phyloP scores from a whole-genome alignment of 257 asterid genomes.

The Solanum sejunctum region DNA sequence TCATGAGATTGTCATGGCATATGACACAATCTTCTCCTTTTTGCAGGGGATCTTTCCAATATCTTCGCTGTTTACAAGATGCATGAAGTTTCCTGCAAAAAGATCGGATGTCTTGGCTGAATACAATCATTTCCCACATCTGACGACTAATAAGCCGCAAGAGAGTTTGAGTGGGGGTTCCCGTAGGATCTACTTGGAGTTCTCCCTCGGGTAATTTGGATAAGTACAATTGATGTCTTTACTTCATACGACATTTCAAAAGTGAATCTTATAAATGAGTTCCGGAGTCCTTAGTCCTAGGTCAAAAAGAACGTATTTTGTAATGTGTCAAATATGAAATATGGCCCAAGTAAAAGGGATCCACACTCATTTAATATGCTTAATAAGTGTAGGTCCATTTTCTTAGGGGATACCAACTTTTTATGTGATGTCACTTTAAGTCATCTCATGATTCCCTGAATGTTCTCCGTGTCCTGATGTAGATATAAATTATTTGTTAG shows the following conservation, averaged over 20 bases:
- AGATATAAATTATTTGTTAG: not conserved
- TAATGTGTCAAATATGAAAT: not conserved
- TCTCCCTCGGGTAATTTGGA: slow-evolving; percentile 63
- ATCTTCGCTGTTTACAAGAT: slow-evolving; percentile 50
- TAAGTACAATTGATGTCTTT: not conserved
- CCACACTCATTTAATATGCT: not conserved
- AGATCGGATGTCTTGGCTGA: slow-evolving; percentile 37
- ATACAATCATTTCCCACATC: slow-evolving; percentile 39
- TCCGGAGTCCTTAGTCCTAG: not conserved
- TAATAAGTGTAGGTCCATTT: not conserved
- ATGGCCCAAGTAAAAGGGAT: not conserved
- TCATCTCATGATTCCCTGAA: not conserved
- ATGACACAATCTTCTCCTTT: not conserved
- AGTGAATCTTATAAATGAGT: not conserved
- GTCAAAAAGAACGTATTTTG: not conserved
- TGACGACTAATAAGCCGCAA: slow-evolving; percentile 26
- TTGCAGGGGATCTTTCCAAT: slow-evolving; percentile 85
- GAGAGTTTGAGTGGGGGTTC: slow-evolving; percentile 28
- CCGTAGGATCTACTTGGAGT: slow-evolving; percentile 63
- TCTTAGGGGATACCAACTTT: not conserved
- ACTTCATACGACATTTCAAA: not conserved
- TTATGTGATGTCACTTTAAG: not conserved
- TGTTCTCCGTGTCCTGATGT: not conserved
- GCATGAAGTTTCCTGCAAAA: slow-evolving; percentile 62
- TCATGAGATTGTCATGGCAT: not conserved